Conservation (phyloP, 1,284 basidiomycete genomes). For the Cutaneotrichosporon sp. region DNA sequence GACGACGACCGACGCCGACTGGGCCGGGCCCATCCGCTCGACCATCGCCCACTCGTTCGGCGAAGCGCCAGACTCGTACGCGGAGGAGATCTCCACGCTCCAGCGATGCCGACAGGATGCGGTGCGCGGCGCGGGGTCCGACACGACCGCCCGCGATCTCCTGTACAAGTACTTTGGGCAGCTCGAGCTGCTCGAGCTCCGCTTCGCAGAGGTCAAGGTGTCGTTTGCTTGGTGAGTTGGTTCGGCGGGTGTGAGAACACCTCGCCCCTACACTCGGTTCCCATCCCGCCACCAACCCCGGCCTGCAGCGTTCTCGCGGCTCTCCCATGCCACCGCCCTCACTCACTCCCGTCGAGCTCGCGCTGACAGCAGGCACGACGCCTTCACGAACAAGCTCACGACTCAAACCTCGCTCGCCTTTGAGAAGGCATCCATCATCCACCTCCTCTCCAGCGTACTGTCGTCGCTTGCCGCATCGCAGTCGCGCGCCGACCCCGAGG, state of each 20-base stretch:
- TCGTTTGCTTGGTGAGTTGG: conserved; percentile 76
- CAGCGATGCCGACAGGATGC: conserved; percentile 94
- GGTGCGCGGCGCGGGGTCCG: conserved; percentile 89
- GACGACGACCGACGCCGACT: conserved; percentile 69
- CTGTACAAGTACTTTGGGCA: conserved; percentile 99
- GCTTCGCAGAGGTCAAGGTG: conserved; percentile 94
- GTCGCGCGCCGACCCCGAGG: conserved; percentile 71
- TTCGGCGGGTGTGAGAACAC: no score
- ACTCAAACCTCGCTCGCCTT: conserved; percentile 96
- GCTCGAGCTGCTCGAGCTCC: conserved; percentile 92
- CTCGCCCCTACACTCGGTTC: background rate
- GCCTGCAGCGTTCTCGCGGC: no score
- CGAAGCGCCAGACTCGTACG: conserved; percentile 85
- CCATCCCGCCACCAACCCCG: no score
- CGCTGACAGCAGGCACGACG: conserved; percentile 67
- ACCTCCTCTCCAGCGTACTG: conserved; percentile 93
- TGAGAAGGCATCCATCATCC: conserved; percentile 97
- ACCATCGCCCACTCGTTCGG: conserved; percentile 92
- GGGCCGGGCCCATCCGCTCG: conserved; percentile 81
- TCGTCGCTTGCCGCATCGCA: conserved; percentile 81
- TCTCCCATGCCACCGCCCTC: background rate
- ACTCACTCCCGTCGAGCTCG: background rate
- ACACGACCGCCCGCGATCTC: conserved; percentile 88
- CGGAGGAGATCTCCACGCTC: conserved; percentile 77
- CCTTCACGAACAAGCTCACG: conserved; percentile 89